Evolutionary conservation across 805 yeast genomes (phyloP).

Genomic region (Barnettozyma pratensis): DNA sequence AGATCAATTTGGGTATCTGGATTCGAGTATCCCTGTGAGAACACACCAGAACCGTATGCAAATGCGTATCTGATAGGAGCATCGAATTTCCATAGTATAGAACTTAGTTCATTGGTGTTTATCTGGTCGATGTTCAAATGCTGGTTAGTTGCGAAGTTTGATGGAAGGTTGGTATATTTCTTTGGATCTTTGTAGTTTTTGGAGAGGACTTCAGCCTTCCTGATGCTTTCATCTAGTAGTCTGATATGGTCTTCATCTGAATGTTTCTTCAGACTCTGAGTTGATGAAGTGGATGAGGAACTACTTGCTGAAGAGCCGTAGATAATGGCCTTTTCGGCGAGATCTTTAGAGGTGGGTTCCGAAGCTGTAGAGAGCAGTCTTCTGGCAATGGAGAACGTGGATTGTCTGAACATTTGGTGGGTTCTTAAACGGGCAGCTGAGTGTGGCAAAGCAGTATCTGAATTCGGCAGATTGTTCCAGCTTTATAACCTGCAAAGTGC

Average conservation of each 20-base stretch:
- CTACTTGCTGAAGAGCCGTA: slow-evolving; percentile 9
- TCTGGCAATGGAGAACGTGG: slow-evolving; percentile 1
- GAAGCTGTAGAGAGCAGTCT: slow-evolving; percentile 17
- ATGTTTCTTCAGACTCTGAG: background rate
- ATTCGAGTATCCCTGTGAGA: slow-evolving; percentile 56
- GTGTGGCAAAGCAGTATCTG: too few species aligned
- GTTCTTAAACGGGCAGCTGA: background rate
- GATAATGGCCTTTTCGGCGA: slow-evolving; percentile 20
- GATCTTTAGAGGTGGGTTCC: slow-evolving; percentile 20
- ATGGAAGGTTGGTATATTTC: slow-evolving; percentile 36
- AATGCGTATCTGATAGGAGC: slow-evolving; percentile 77
- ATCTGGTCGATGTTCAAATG: slow-evolving; percentile 39
- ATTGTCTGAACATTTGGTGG: background rate
- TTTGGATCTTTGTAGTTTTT: slow-evolving; percentile 15
- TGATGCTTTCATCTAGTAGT: slow-evolving; percentile 21
- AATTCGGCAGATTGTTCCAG: too few species aligned
- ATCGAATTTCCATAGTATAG: slow-evolving; percentile 51
- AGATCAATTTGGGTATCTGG: slow-evolving; percentile 75
- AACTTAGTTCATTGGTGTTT: slow-evolving; percentile 37
- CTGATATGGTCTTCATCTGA: slow-evolving; percentile 15
- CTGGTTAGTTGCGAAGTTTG: slow-evolving; percentile 57
- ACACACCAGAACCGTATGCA: slow-evolving; percentile 95
- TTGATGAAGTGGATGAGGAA: background rate
- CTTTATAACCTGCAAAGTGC: too few species aligned
- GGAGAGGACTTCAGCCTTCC: slow-evolving; percentile 22